Conservation (phyloP, 2,329 filamentous ascomycete species). For the Didymella sp. region DNA sequence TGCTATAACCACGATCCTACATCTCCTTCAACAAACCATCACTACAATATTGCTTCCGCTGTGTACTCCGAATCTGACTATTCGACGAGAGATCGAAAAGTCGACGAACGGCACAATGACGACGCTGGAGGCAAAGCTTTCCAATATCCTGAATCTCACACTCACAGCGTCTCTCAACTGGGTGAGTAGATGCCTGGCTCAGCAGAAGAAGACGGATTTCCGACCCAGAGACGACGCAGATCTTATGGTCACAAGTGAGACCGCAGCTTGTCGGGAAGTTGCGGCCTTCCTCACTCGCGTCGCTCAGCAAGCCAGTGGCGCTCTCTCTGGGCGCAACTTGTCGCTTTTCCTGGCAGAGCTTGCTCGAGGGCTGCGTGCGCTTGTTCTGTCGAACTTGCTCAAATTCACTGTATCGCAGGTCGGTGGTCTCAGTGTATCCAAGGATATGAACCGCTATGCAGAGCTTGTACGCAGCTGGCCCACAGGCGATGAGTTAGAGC, state of each 20-base stretch:
- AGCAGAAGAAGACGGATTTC: conserved; percentile 89
- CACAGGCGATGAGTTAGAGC: conserved; percentile 62
- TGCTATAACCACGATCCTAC: conserved; percentile 84
- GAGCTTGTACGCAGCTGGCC: conserved; percentile 85
- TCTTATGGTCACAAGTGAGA: conserved; percentile 59
- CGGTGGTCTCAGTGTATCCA: conserved; percentile 91
- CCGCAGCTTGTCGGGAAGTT: conserved; percentile 81
- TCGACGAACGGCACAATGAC: conserved; percentile 75
- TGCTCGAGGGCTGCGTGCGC: conserved; percentile 75
- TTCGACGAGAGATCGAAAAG: conserved; percentile 87
- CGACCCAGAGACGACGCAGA: conserved; percentile 79
- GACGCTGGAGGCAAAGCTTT: conserved; percentile 84
- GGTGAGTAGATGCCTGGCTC: conserved; percentile 72
- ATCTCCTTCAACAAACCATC: conserved; percentile 92
- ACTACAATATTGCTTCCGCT: conserved; percentile 88
- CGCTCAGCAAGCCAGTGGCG: conserved; percentile 66
- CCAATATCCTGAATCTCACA: conserved; percentile 71
- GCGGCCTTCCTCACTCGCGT: conserved; percentile 79
- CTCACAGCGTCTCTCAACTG: conserved; percentile 78
- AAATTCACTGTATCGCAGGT: conserved; percentile 92
- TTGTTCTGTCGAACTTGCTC: conserved; percentile 92
- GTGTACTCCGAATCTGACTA: conserved; percentile 86
- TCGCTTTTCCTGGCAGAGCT: conserved; percentile 84
- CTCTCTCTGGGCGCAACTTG: conserved; percentile 84
- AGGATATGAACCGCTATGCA: conserved; percentile 94